Evolutionary conservation across 164 flowering plant species (phyloP), one percentile per base, ranked within the genome.

Genomic region (Liquidambar formosana): DNA sequence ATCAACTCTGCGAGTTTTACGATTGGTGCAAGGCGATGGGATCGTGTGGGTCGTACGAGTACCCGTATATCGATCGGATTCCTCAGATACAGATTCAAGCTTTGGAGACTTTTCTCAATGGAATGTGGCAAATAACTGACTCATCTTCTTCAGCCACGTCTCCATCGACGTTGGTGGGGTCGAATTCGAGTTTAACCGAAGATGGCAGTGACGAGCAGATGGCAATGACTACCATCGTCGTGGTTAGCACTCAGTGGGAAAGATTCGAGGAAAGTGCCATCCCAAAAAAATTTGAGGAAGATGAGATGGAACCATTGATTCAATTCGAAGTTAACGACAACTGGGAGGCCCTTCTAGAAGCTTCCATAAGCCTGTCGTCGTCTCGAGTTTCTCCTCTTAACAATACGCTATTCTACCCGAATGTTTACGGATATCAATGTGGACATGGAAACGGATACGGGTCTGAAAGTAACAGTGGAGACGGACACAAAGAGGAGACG

Each of bases 321-420:
- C 70, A 76, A 59, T 63, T 75, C 12, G 84, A 83, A 10, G 73
- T 22, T 18, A 57, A 61, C 3, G 57, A 53, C 60, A 48, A 62
- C 71, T 89, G 94, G 91, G 91, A 89, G 76, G 78, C 49, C 8
- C 71, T 89, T 8, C 67, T 89, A 11, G 93, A 89, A 57, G 80
- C 81, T 51, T 81, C 88, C 0, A 64, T 73, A 12, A 53, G 60
- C 6, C 13, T 21, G 12, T 5, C 76, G 3, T 52, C 23, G 19
- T 22, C 52, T 61, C 8, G 8, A 53, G 14, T 52, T 54, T 61
- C 58, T 18, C 13, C 13, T 45, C 38, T 52, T 1, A 46, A 26
- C 22, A 18, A 66, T 47, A 38, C 16, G 19, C 26, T 23, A 23
- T 46, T 53, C 38, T 12, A 19, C 33, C 61, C 38, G 21, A 65